Base-by-base conservation (phyloP, 257 asterid genomes). In the Linaria vulgaris region DNA sequence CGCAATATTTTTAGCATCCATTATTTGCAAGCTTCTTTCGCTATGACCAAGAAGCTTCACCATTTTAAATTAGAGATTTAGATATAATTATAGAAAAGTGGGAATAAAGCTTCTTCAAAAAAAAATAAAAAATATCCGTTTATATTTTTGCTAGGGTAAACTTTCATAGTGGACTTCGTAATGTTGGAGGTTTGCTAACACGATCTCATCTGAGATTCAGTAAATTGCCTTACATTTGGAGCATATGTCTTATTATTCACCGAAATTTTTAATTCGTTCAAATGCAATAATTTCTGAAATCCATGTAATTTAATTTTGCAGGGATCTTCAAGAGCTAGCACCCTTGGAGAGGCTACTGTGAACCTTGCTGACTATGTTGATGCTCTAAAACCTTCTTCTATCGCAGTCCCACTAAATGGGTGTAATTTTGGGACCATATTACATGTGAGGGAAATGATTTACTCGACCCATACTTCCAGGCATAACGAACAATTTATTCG, bases 301-400 rank as follows among this genome's bases (percentile, higher is more conserved):
- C 27, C 21, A 50, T 48, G 60, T 59, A 72, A 69, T 60, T 60
- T 73, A 57, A 25, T 68, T 58, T 59, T 65, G 48, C 87, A 94
- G 99, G 99, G 99, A 61, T 75, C 99, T 62, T 94, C 97, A 66
- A 94, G 99, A 72, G 73, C 97, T 57, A 82, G 96, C 75, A 74
- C 67, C 66, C 99, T 94, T 48, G 99, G 97, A 24, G 99, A 94
- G 80, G 95, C 94, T 68, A 77, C 76, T 19, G 78, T 94, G 71
- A 86, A 94, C 76, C 96, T 94, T 71, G 94, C 97, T 31, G 99
- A 94, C 66, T 86, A 87, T 71, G 86, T 88, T 30, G 96, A 94
- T 84, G 90, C 95, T 59, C 60, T 79, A 37, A 87, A 87, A 78
- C 97, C 99, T 68, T 87, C 79, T 34, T 63, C 78, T 69, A 79